Conservation (phyloP, 371 early-diverging fungal genomes). For the Mortierella sp. region DNA sequence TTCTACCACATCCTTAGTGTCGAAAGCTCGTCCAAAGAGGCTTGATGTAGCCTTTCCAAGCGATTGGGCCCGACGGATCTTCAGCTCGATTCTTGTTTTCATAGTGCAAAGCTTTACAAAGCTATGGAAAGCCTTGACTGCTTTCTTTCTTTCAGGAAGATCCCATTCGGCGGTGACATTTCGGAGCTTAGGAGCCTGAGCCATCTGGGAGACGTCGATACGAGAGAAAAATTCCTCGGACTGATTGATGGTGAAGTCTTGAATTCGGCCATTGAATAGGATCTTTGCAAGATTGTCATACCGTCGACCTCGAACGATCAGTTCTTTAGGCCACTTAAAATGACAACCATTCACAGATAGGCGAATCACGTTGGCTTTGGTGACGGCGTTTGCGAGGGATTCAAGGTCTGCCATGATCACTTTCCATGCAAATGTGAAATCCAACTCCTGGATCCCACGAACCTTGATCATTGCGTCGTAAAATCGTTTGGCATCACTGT, state of each 20-base stretch:
- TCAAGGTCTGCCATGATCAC: conserved; percentile 9
- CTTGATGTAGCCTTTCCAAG: too few relatives aligned
- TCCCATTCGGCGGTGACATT: neutral
- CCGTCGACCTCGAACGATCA: conserved; percentile 6
- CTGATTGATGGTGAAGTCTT: neutral
- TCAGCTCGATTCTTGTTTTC: too few relatives aligned
- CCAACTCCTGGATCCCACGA: neutral
- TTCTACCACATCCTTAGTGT: too few relatives aligned
- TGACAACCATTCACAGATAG: neutral
- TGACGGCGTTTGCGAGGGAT: neutral
- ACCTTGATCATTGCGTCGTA: conserved; percentile 10
- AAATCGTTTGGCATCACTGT: conserved; percentile 1
- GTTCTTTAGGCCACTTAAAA: neutral
- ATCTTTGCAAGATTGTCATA: conserved; percentile 7
- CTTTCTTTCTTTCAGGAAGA: neutral
- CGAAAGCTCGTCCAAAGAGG: too few relatives aligned
- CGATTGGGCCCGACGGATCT: too few relatives aligned
- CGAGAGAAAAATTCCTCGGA: conserved; percentile 10
- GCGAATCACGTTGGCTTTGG: conserved; percentile 1
- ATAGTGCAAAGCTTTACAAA: neutral
- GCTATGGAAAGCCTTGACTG: neutral
- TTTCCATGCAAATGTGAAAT: conserved; percentile 8
- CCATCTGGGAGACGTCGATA: neutral
- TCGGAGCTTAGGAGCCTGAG: neutral
- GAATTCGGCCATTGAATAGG: conserved; percentile 1